phyloP scores from a whole-genome alignment of 1,284 basidiomycete genomes.

The Retiboletus flavoniger region DNA sequence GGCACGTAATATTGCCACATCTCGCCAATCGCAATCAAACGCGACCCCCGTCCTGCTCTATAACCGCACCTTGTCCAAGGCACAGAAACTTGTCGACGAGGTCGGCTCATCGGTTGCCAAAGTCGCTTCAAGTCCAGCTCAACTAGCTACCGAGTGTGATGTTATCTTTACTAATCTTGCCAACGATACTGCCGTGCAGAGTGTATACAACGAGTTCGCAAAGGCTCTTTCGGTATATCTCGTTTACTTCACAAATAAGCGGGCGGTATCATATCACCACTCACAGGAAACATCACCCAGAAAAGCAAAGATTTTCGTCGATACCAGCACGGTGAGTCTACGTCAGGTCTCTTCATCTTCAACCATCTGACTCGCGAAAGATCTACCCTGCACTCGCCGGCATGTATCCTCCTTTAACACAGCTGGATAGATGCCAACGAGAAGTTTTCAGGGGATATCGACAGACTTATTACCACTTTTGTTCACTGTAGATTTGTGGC shows the following conservation, averaged over 20 bases:
- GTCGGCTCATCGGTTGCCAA: conserved; percentile 46
- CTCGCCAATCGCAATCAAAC: conserved; percentile 39
- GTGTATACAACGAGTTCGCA: conserved; percentile 66
- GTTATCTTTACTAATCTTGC: conserved; percentile 78
- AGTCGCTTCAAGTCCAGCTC: conserved; percentile 53
- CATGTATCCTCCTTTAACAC: conserved; percentile 18
- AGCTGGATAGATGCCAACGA: neutral
- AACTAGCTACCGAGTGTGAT: conserved; percentile 70
- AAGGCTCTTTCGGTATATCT: conserved; percentile 47
- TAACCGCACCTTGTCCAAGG: conserved; percentile 64
- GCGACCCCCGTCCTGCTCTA: conserved; percentile 58
- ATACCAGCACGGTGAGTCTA: conserved; percentile 69
- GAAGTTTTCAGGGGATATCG: conserved; percentile 57
- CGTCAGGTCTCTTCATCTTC: neutral
- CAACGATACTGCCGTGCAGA: conserved; percentile 71
- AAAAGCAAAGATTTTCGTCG: conserved; percentile 73
- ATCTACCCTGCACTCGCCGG: conserved; percentile 74
- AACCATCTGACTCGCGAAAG: conserved; percentile 34
- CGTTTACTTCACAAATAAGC: neutral
- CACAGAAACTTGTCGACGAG: conserved; percentile 54
- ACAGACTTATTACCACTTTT: conserved; percentile 62
- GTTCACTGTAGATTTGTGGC: conserved; percentile 70
- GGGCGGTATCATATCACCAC: conserved; percentile 7
- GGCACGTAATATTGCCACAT: conserved; percentile 71
- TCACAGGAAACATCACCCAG: conserved; percentile 41